These are phyloP conservation scores for Gonapodya sp. DNA, from an alignment of 192 early-diverging fungal genomes.

Conservation along the genomic window DNA sequence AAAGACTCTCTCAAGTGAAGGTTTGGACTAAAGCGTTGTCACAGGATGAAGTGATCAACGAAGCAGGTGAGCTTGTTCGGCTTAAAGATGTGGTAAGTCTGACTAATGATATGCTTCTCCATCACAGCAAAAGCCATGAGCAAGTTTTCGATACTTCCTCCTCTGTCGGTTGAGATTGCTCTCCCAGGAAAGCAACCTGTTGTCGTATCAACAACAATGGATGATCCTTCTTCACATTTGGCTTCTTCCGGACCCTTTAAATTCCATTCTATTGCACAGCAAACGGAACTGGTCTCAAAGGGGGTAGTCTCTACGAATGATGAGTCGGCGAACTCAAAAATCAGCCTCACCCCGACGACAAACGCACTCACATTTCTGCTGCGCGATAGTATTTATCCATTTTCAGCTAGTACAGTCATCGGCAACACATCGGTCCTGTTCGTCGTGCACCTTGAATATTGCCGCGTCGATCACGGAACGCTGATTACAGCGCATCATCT, in stretches of 20 bases:
- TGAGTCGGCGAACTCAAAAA: not conserved
- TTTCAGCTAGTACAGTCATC: not conserved
- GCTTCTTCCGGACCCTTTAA: not conserved
- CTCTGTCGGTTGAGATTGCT: not conserved
- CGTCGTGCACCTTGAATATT: not conserved
- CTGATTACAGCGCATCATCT: not conserved
- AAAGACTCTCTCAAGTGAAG: not conserved
- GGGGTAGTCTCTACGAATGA: too few species aligned
- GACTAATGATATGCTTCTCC: too few species aligned
- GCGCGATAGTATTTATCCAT: not conserved
- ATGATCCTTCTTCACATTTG: not conserved
- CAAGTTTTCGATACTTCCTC: not conserved
- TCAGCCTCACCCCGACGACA: not conserved
- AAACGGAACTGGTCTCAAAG: not conserved
- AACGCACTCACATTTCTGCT: not conserved
- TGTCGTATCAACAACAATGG: not conserved
- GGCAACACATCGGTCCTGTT: not conserved
- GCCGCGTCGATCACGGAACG: not conserved
- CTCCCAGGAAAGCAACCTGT: not conserved
- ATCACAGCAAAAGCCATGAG: not conserved
- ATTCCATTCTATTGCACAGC: not conserved
- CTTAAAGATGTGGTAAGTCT: too few species aligned
- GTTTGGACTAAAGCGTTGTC: not conserved
- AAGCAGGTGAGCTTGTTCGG: not conserved
- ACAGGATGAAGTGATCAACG: not conserved